Evolutionary conservation across 2,329 filamentous ascomycete species (phyloP), one percentile per base, ranked within the genome.

Genomic region (Geoglossum cookeanum): DNA sequence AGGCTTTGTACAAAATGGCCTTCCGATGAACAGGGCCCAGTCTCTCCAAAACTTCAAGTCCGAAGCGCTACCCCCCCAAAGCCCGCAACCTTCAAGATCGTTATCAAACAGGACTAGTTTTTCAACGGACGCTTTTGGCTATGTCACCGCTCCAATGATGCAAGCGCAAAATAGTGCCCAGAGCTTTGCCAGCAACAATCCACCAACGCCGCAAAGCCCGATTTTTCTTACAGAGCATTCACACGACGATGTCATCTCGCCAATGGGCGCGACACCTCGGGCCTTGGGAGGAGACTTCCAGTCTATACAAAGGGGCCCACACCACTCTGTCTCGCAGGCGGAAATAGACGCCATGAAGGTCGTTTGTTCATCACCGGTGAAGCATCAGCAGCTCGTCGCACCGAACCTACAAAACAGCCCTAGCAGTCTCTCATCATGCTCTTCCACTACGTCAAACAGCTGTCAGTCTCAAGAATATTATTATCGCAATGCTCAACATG

Each of bases 361-460:
- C 22, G 49, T 53, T 9, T 45, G 35, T 15, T 55, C 54, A 39
- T 45, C 44, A n/a, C 54, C 54, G 3, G 29, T 27, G 54, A 55
- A 48, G 47, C 55, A 52, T 52, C 55, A 57, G 35, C 55, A 57
- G 27, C 55, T 57, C 44, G 27, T 57, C 29, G 55, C 55, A 27
- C 55, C 39, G 42, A 48, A 47, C 27, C 30, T 57, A 30, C 55
- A 57, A 39, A 57, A 48, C 13, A 57, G 55, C 29, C 55, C 55
- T 15, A 51, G 55, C 32, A 53, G 49, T n/a, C 30, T 53, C n/a
- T 53, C 37, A 27, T 22, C 54, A 17, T 44, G 54, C 37, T 55
- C 54, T 33, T 55, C 54, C 27, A 37, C 54, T 15, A 55, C 54
- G 7, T 53, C 49, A 17, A 53, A 33, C 15, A 53, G 49, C 32